A percentile compares a stretch with the other conserved stretches of the same genome.
phyloP scores from a whole-genome alignment of 2,329 filamentous ascomycete species.

The Grosmannia clavigera region DNA sequence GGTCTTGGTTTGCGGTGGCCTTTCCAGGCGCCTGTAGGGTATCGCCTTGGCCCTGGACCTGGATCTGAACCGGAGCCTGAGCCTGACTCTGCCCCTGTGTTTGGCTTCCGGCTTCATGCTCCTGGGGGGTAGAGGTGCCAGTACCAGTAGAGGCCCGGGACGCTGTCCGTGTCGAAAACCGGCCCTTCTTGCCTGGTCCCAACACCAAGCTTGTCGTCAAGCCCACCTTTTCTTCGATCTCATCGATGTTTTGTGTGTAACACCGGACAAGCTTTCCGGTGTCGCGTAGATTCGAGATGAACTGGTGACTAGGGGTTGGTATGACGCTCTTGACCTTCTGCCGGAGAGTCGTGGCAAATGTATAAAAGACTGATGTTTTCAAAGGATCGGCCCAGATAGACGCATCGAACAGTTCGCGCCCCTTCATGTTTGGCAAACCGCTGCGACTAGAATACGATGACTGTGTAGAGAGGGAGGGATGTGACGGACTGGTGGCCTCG shows the following conservation, averaged over 20 bases:
- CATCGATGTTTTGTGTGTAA: conserved; percentile 67
- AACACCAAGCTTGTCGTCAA: conserved; percentile 48
- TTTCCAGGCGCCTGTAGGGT: neutral
- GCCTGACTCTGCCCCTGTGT: neutral
- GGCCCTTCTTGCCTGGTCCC: conserved; percentile 48
- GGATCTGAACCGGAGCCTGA: neutral
- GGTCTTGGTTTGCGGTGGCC: conserved; percentile 3
- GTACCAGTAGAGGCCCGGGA: conserved; percentile 6
- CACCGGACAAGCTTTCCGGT: conserved; percentile 56
- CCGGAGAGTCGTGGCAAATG: conserved; percentile 55
- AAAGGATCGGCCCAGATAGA: conserved; percentile 57
- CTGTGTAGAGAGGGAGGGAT: conserved; percentile 20
- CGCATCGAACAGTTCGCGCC: conserved; percentile 58
- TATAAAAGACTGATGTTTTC: conserved; percentile 59
- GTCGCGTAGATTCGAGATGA: conserved; percentile 55
- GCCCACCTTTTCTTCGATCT: conserved; percentile 58
- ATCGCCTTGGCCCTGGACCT: neutral
- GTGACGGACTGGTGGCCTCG: conserved; percentile 28
- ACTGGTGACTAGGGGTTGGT: conserved; percentile 54
- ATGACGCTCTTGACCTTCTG: conserved; percentile 50
- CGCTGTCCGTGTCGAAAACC: conserved; percentile 34
- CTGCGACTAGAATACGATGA: conserved; percentile 17
- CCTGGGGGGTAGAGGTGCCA: neutral
- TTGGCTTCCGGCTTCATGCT: neutral
- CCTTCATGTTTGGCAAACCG: conserved; percentile 50